These are phyloP conservation scores for Leptomonas seymouri DNA, from an alignment of 208 protist genomes.

Conservation along the genomic window DNA sequence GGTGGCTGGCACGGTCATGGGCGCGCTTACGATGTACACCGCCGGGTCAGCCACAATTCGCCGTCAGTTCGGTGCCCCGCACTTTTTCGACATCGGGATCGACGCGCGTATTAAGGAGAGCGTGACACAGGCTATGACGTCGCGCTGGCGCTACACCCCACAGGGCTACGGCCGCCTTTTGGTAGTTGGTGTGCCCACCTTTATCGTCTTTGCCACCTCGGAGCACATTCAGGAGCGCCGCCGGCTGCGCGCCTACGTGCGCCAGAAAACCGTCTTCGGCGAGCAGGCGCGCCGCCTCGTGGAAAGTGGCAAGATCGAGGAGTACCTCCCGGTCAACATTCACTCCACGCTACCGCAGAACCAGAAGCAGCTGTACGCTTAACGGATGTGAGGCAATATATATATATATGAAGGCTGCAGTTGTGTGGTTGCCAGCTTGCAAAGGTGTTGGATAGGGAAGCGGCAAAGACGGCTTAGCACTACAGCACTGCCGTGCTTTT, in stretches of 20 bases:
- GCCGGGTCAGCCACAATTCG: conserved; percentile 70
- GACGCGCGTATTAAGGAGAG: conserved; percentile 71
- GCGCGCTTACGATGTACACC: conserved; percentile 67
- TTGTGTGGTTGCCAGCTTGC: not conserved
- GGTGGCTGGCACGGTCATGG: conserved; percentile 46
- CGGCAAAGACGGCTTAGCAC: too few species aligned
- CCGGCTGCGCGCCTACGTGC: conserved; percentile 72
- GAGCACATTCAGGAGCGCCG: conserved; percentile 82
- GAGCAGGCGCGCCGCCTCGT: conserved; percentile 87
- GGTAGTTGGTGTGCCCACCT: conserved; percentile 77
- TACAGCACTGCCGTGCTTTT: too few species aligned
- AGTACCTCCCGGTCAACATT: conserved; percentile 87
- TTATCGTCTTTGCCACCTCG: conserved; percentile 56
- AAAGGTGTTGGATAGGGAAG: not conserved
- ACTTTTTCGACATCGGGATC: conserved; percentile 88
- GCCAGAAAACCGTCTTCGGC: conserved; percentile 90
- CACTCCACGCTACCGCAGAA: conserved; percentile 65
- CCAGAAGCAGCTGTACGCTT: conserved; percentile 69
- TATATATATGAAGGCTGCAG: conserved; percentile 1
- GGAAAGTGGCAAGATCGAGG: conserved; percentile 81
- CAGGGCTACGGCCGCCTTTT: conserved; percentile 82
- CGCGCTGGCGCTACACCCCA: conserved; percentile 83
- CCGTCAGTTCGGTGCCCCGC: conserved; percentile 81
- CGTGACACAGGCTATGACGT: conserved; percentile 60
- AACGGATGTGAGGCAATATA: conserved; percentile 5